Base-by-base conservation (phyloP, 192 early-diverging fungal species). In the Globomyces pollinis-pini region DNA sequence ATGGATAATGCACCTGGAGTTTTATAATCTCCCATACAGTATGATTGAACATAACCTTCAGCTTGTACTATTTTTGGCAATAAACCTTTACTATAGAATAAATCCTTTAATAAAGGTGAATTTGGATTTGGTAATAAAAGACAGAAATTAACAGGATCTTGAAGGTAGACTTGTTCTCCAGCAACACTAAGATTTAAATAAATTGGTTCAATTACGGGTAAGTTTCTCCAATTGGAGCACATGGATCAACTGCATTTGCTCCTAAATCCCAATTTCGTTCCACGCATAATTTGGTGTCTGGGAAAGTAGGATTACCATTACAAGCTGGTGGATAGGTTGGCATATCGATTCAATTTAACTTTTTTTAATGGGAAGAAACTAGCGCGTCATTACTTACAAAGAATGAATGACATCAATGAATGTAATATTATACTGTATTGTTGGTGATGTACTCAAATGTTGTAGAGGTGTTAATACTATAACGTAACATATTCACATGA, bases 61-160 rank as follows among this genome's bases (percentile, higher is more conserved):
- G 51, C 68, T 24, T 39, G n/a, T 20, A 70, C 60, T 29, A 70
- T 70, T 23, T 58, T 67, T 0, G 68, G 68, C 33, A 41, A 23
- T 9, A 7, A 11, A 23, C 60, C 54, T 32, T 31, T 26, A 23
- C 24, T 34, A 47, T 67, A 63, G 64, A 34, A 67, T 58, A 52
- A n/a, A 26, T 50, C 30, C 34, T 67, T 43, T 51, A 69, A 55
- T 35, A 43, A 42, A 28, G 50, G 50, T 21, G 18, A 30, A 28
- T 69, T 41, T 21, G 63, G 59, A 45, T 70, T 47, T 5, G 68
- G 68, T n/a, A 70, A 38, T 56, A 66, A 66, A 52, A 70, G 65
- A 47, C 68, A 70, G 38, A 70, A 70, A 56, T 70, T 70, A 29
- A 42, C 13, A 12, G 15, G 30, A 50, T 52, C 39, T 23, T 47